A percentile compares a stretch with the other conserved stretches of the same genome.
Conservation (phyloP, 2,329 filamentous ascomycete genomes). For the Emmonsiellopsis sp. region DNA sequence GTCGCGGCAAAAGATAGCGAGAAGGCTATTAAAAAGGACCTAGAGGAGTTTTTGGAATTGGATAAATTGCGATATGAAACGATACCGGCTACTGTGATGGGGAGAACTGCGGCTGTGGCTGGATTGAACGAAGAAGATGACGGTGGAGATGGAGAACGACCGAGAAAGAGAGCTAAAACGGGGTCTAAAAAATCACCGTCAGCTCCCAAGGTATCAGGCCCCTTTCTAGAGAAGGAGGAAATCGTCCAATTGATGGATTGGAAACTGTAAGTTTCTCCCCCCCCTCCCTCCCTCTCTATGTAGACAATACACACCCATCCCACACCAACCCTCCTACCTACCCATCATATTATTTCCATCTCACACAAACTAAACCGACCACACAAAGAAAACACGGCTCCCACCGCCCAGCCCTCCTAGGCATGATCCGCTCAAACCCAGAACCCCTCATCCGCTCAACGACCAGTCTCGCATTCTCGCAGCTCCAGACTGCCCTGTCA, state of each 20-base stretch:
- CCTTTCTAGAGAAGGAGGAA: slow-evolving; percentile 25
- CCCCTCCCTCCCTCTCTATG: not conserved
- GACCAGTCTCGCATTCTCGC: slow-evolving; percentile 20
- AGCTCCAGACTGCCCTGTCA: slow-evolving; percentile 9
- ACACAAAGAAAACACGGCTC: slow-evolving; percentile 31
- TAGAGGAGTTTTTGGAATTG: slow-evolving; percentile 22
- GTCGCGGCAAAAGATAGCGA: slow-evolving; percentile 1
- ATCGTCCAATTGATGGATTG: slow-evolving; percentile 33
- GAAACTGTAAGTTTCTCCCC: slow-evolving; percentile 29
- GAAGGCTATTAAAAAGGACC: slow-evolving; percentile 12
- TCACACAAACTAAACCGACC: not conserved
- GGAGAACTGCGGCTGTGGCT: slow-evolving; percentile 2
- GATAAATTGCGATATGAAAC: slow-evolving; percentile 31
- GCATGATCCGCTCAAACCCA: slow-evolving; percentile 31
- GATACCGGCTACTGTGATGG: slow-evolving; percentile 20
- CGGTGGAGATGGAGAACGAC: not conserved
- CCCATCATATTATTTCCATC: not conserved
- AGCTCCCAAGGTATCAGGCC: slow-evolving; percentile 4
- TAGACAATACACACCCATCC: not conserved
- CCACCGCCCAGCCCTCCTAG: slow-evolving; percentile 30
- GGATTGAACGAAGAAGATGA: not conserved
- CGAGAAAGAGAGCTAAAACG: slow-evolving; percentile 8
- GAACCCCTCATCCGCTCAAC: slow-evolving; percentile 18
- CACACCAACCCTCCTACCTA: not conserved
- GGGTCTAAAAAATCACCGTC: slow-evolving; percentile 7